A percentile compares a stretch with the other conserved stretches of the same genome.
These are phyloP conservation scores for Candida sanyaensis DNA, from an alignment of 1,139 yeast genomes.

Conservation along the genomic window DNA sequence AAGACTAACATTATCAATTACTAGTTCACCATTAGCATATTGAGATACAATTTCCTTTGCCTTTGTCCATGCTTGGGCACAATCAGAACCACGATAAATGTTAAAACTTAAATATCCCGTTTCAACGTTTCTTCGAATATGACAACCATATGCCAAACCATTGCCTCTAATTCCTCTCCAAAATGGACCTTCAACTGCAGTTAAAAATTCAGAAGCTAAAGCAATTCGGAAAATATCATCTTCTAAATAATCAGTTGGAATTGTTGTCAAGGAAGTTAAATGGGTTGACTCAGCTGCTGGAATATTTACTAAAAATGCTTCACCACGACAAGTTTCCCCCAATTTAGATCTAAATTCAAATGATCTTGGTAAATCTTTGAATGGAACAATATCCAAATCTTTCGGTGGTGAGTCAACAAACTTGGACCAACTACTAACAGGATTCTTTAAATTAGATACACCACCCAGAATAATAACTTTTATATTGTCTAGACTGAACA, in stretches of 20 bases:
- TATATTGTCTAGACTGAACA: conserved; percentile 63
- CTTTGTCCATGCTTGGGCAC: conserved; percentile 66
- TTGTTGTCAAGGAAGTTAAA: conserved; percentile 58
- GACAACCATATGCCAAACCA: conserved; percentile 92
- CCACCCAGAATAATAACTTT: conserved; percentile 77
- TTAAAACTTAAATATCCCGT: conserved; percentile 66
- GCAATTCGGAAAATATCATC: conserved; percentile 72
- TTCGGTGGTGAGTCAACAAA: conserved; percentile 28
- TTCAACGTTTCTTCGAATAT: conserved; percentile 59
- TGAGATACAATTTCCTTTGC: conserved; percentile 69
- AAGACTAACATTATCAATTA: conserved; percentile 59
- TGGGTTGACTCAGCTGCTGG: conserved; percentile 92
- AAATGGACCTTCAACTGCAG: conserved; percentile 93
- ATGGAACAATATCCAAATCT: conserved; percentile 15
- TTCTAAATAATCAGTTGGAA: conserved; percentile 65
- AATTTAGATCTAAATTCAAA: conserved; percentile 53
- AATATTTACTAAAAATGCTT: conserved; percentile 68
- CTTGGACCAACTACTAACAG: conserved; percentile 64
- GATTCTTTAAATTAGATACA: conserved; percentile 46
- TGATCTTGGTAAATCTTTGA: conserved; percentile 51
- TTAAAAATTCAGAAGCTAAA: conserved; percentile 74
- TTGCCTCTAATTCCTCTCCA: conserved; percentile 97
- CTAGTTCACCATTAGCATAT: conserved; percentile 52
- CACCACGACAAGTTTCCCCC: conserved; percentile 54
- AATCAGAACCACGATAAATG: conserved; percentile 85